Base-by-base conservation (phyloP, 805 yeast species). In the Wickerhamiella allomyrinae region DNA sequence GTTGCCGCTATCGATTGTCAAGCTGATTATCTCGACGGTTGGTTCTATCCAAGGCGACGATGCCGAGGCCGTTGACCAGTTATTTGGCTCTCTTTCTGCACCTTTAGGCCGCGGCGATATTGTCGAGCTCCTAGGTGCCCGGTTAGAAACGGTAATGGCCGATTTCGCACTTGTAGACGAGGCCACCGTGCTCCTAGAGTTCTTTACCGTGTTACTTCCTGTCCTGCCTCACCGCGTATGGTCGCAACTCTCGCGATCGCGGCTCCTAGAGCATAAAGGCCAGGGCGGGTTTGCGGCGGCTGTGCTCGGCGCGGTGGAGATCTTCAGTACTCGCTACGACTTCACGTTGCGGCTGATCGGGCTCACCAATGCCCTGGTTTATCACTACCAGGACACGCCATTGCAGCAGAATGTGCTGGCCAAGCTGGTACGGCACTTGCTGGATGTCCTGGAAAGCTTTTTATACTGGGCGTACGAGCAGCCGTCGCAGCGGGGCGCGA, bases 361-460 rank as follows among this genome's bases (percentile, higher is more conserved):
- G 24, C 45, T 52, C 21, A 34, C 42, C 3, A 7, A 33, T 15
- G 37, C 34, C 21, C 48, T 41, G 10, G 45, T 53, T 13, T 34
- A 41, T 3, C 43, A 41, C 52, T 37, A 22, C 10, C 15, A 24
- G 20, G 19, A 14, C 41, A n/a, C 24, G 21, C 77, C 41, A 50
- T 75, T 11, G 29, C 35, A 39, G 15, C 24, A 24, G 9, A 13
- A 34, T 5, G 35, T 25, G 7, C 14, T 39, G 21, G n/a, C 20
- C 13, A 27, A 41, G 40, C 37, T 44, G 13, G 19, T 41, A 5
- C 37, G 41, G 14, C 44, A 41, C 57, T 62, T 76, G 31, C 59
- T 82, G n/a, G 72, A 71, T 40, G 71, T 82, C 0, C 83, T 77
- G 59, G 95, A 85, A 52, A 76, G 82, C 49, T 81, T 77, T 49